phyloP scores from a whole-genome alignment of 495 filamentous ascomycete genomes.

The Aspergillus olivimuriae region DNA sequence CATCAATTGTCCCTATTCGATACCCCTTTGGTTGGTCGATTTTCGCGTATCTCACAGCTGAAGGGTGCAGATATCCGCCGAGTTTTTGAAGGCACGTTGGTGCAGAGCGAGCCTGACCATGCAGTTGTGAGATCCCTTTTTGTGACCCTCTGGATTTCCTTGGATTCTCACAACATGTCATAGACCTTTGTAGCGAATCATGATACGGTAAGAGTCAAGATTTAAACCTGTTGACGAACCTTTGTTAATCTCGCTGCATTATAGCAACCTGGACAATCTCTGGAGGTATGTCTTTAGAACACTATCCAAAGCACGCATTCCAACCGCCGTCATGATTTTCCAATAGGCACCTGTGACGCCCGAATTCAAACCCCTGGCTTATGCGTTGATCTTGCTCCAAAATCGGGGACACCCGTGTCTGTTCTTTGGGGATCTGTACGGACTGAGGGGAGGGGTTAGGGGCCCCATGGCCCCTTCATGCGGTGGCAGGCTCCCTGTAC shows the following conservation, averaged over 20 bases:
- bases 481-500: slow-evolving; percentile 50
- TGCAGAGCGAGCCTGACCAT: slow-evolving; percentile 50
- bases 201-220: slow-evolving; percentile 30
- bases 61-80: slow-evolving; percentile 50
- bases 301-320: no score
- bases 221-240: no score
- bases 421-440: slow-evolving; percentile 72
- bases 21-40: slow-evolving; percentile 59
- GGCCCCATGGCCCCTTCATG: slow-evolving; percentile 52
- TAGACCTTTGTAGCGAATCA: slow-evolving; percentile 42
- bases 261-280: slow-evolving; percentile 54
- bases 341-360: slow-evolving; percentile 41
- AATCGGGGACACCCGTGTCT: slow-evolving; percentile 60
- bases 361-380: slow-evolving; percentile 55
- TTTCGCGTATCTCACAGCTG: slow-evolving; percentile 47
- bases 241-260: not conserved
- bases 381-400: slow-evolving; percentile 61
- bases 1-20: slow-evolving; percentile 60
- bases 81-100: slow-evolving; percentile 56
- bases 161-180: not conserved
- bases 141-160: not conserved
- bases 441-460: slow-evolving; percentile 45
- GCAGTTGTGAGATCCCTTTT: slow-evolving; percentile 47
- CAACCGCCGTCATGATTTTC: no score
- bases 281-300: no score